Base-by-base conservation (phyloP, 257 asterid genomes). In the Solanum rostratum region DNA sequence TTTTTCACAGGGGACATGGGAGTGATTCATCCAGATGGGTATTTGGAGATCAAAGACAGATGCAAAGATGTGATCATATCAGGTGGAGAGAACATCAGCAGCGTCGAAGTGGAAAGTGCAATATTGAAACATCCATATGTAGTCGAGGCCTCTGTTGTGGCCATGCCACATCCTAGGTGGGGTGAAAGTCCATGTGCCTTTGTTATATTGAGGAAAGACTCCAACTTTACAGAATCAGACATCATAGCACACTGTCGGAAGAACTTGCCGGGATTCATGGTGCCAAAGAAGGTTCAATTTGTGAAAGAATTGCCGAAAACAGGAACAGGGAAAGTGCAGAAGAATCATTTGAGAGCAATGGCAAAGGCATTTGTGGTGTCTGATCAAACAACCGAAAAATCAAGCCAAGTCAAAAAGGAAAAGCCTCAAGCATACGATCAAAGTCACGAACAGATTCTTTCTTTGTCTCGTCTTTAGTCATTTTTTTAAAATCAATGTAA, bases 11-110 rank as follows among this genome's bases (percentile, higher is more conserved):
- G 79, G 9, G 79, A 70, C 5, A 70, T 70, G 79, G 79, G 54
- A 70, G 54, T 41, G 6, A 70, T 70, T 11, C 54, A 70, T 2
- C 12, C 79, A 1, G 79, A 70, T 70, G 79, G 79, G 20, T 70
- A 41, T 7, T 20, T 70, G 54, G 79, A 70, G 43, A 70, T 70
- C 33, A 70, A 70, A 41, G 79, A 70, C 11, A 70, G 79, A 20
- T 41, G 79, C 79, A 70, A 70, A 70, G 54, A 70, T 33, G 53
- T 49, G 37, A 81, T 54, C 3, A 41, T 70, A 39, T 70, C 53
- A 24, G 98, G 99, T 10, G 98, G 99, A 37, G 99, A 95, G 89
- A 95, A 95, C 37, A 93, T 94, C 30, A 94, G 98, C 84, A 95
- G 98, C 29, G 91, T 95, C 6, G 97, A 95, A 86, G 97, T 94